These are phyloP conservation scores for Chamaecyparis obtusa DNA, from an alignment of 75 land plant genomes.

Conservation along the genomic window DNA sequence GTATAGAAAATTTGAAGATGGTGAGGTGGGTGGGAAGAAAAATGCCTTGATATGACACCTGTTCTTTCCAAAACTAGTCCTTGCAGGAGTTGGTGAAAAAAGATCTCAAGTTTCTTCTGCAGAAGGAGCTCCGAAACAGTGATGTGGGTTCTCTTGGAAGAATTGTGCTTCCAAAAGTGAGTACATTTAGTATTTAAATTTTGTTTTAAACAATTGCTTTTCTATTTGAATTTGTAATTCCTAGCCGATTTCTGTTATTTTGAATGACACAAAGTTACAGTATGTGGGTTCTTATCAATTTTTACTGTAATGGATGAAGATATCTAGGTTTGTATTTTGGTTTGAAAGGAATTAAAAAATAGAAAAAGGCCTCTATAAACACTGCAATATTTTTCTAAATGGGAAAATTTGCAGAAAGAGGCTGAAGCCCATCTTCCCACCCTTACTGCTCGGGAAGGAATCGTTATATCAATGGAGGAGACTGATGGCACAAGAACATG, in stretches of 20 bases:
- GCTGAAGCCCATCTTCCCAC: conserved; percentile 62
- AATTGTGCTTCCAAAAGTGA: conserved; percentile 87
- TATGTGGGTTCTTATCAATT: no score
- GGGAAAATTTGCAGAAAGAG: conserved; percentile 41
- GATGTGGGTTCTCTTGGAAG: conserved; percentile 76
- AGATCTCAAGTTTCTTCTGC: conserved; percentile 54
- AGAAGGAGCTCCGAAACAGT: conserved; percentile 77
- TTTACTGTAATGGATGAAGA: no score
- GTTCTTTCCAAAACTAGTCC: background rate
- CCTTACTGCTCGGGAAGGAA: conserved; percentile 58
- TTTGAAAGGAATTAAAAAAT: background rate
- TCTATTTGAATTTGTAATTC: no score
- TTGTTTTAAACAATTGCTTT: no score
- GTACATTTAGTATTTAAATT: background rate
- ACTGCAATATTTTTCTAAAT: background rate
- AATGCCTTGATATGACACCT: background rate
- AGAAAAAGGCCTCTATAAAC: background rate
- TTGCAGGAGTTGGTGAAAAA: conserved; percentile 2
- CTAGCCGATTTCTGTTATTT: no score
- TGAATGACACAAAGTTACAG: no score
- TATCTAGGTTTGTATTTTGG: background rate
- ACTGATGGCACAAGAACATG: conserved; percentile 42
- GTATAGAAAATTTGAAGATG: background rate
- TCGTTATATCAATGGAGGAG: conserved; percentile 48
- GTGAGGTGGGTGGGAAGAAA: background rate